Evolutionary conservation across 106 monocot genomes (phyloP), one percentile per base, ranked within the genome.

Genomic region (Amphibolis antarctica): DNA sequence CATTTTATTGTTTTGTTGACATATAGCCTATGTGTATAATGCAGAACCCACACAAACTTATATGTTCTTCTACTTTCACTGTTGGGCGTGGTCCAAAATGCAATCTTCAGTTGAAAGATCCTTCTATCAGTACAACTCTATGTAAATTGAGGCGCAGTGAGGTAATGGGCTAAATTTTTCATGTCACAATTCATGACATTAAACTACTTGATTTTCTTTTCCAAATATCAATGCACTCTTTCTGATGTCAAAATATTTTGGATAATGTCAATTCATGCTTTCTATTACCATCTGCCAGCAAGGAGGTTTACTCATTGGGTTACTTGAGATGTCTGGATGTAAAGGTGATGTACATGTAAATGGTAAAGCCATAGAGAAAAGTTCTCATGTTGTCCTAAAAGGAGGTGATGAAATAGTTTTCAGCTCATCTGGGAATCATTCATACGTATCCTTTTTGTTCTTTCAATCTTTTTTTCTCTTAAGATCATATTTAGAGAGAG

Each of bases 321-420:
- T 62, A 54, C 86, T 98, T 76, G 90, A 98, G 78, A 85, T 72
- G 20, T 54, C 62, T n/a, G 86, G 82, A 45, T 62, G 76, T 48
- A 86, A 86, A 66, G 83, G 81, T 22, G 26, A 75, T 61, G 82
- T 98, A 10, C 77, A 78, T 75, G 82, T 98, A 52, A 98, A 98
- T 76, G 98, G 98, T 59, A 98, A 85, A 75, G 77, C 48, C 36
- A 42, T 98, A 18, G 81, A 78, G 29, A 82, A 75, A 71, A 82
- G 87, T 70, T 48, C 87, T 53, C 72, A 75, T 19, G 26, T 88
- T 43, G 50, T 71, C 14, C 78, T 98, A 28, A 70, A 53, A 31
- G 84, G 76, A 64, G 98, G 98, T 15, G 98, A 98, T 87, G 98
- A 98, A 67, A 66, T 98, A 31, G 67, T 91, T 63, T 98, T 98